Percentiles rank a stretch among this genome's conserved stretches.
Evolutionary conservation across 2,329 filamentous ascomycete genomes (phyloP).

Genomic region (Podosphaera xanthii): DNA sequence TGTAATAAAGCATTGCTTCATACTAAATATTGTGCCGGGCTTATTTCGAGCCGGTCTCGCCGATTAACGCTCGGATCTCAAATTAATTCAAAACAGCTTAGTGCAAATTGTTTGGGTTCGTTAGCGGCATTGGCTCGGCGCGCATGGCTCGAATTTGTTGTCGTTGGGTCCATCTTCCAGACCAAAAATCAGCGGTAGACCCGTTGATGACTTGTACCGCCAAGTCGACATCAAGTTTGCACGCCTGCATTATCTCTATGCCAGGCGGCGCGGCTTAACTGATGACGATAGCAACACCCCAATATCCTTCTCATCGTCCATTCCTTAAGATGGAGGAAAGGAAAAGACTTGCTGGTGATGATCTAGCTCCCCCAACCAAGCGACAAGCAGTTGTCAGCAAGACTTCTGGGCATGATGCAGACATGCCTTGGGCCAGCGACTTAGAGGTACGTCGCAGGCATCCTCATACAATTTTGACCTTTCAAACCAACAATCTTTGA

Average conservation of each 20-base stretch:
- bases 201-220: not conserved
- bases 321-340: slow-evolving; percentile 98
- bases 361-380: slow-evolving; percentile 74
- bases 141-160: not conserved
- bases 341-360: slow-evolving; percentile 81
- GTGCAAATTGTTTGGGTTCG: not conserved
- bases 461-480: slow-evolving; percentile 8
- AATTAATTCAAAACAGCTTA: not conserved
- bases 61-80: not conserved
- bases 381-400: slow-evolving; percentile 75
- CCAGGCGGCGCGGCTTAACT: slow-evolving; percentile 30
- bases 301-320: slow-evolving; percentile 46
- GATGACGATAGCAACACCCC: slow-evolving; percentile 53
- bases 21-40: not conserved
- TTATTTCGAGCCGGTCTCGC: not conserved
- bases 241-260: slow-evolving; percentile 3
- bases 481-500: slow-evolving; percentile 2
- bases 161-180: not conserved
- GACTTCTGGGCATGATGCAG: slow-evolving; percentile 36
- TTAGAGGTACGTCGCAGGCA: slow-evolving; percentile 40
- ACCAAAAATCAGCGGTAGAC: not conserved
- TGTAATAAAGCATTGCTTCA: not conserved
- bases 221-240: not conserved
- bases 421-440: slow-evolving; percentile 48
- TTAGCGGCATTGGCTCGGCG: not conserved